These are phyloP conservation scores for Ceratocystis huliohia DNA, from an alignment of 2,329 filamentous ascomycete species.

Conservation along the genomic window DNA sequence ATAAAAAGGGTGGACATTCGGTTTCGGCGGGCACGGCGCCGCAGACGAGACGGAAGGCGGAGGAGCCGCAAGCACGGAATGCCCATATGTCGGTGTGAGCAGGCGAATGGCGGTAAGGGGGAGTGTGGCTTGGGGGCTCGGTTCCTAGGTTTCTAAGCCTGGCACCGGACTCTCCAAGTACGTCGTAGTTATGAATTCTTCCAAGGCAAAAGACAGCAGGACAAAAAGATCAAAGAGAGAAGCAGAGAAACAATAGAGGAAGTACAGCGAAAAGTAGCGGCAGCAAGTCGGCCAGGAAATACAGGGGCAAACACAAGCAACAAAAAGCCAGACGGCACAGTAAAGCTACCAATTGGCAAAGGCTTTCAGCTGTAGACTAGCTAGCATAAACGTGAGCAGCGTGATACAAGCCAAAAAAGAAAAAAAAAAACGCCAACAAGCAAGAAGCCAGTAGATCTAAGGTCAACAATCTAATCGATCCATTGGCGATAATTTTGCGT, in stretches of 20 bases:
- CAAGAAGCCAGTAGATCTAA: neutral
- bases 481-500: neutral
- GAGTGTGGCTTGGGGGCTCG: neutral
- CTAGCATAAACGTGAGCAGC: neutral
- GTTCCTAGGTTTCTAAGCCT: neutral
- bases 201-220: neutral
- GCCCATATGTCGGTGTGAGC: conserved; percentile 5
- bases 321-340: neutral
- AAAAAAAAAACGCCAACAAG: neutral
- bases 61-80: conserved; percentile 36
- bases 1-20: conserved; percentile 43
- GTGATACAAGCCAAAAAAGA: neutral
- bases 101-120: neutral
- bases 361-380: neutral
- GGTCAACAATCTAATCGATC: neutral
- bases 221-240: neutral
- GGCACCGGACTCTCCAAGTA: neutral
- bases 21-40: conserved; percentile 44
- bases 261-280: neutral
- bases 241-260: neutral
- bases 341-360: neutral
- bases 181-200: neutral
- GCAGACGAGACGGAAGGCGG: conserved; percentile 43
- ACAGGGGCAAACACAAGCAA: neutral
- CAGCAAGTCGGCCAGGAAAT: neutral